phyloP scores from a whole-genome alignment of 495 filamentous ascomycete genomes.

The Tetracladium setigerum region DNA sequence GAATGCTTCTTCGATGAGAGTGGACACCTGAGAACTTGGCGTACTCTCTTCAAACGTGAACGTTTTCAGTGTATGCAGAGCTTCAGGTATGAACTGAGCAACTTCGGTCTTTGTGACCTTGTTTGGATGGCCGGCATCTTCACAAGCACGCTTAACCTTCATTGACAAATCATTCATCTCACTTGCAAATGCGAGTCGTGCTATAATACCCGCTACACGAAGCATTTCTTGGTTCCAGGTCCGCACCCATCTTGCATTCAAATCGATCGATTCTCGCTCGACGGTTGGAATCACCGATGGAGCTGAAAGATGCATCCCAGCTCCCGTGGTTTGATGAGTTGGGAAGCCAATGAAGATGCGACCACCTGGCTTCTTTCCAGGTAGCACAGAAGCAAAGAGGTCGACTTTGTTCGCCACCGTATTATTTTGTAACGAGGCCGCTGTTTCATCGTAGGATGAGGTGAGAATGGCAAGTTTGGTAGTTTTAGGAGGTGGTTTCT shows the following conservation, averaged over 20 bases:
- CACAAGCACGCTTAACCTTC: slow-evolving; percentile 38
- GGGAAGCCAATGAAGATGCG: slow-evolving; percentile 96
- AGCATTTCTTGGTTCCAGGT: slow-evolving; percentile 97
- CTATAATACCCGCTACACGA: slow-evolving; percentile 80
- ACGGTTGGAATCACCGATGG: slow-evolving; percentile 96
- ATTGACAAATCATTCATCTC: slow-evolving; percentile 72
- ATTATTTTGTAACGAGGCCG: slow-evolving; percentile 25
- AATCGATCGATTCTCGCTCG: slow-evolving; percentile 93
- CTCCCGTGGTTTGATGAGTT: slow-evolving; percentile 91
- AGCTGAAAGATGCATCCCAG: slow-evolving; percentile 94
- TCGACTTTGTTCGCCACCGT: slow-evolving; percentile 41
- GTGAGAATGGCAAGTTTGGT: slow-evolving; percentile 82
- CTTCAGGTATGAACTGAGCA: slow-evolving; percentile 61
- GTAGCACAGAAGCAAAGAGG: slow-evolving; percentile 84
- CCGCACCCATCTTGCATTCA: slow-evolving; percentile 89
- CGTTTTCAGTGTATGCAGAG: slow-evolving; percentile 68
- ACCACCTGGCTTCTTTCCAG: slow-evolving; percentile 68
- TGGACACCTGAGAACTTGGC: slow-evolving; percentile 69
- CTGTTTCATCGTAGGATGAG: slow-evolving; percentile 73
- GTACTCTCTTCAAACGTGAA: slow-evolving; percentile 87
- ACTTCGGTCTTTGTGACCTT: slow-evolving; percentile 54
- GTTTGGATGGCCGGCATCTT: slow-evolving; percentile 27
- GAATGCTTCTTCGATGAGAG: slow-evolving; percentile 85
- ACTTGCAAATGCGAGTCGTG: slow-evolving; percentile 75
- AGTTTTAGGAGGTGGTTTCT: slow-evolving; percentile 86